Evolutionary conservation across 2,329 filamentous ascomycete species (phyloP).

Genomic region (Capronia epimyces): DNA sequence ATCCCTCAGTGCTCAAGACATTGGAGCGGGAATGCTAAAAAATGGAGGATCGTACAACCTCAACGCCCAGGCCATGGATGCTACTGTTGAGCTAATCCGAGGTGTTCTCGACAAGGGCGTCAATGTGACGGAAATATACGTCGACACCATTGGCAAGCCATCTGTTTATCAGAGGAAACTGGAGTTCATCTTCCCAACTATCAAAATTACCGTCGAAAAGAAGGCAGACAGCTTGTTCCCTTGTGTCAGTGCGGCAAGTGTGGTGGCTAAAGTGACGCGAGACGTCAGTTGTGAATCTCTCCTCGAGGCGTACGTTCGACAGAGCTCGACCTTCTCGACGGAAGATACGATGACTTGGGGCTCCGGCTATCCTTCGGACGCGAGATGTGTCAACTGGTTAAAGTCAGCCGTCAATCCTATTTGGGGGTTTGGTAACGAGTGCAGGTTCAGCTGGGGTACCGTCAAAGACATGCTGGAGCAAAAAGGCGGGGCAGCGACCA

Average conservation of each 20-base stretch:
- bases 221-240: slow-evolving; percentile 93
- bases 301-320: slow-evolving; percentile 52
- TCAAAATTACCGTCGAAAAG: slow-evolving; percentile 70
- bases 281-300: slow-evolving; percentile 82
- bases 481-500: slow-evolving; percentile 56
- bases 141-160: slow-evolving; percentile 87
- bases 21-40: slow-evolving; percentile 70
- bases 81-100: slow-evolving; percentile 75
- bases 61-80: slow-evolving; percentile 92
- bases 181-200: slow-evolving; percentile 73
- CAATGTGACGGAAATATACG: slow-evolving; percentile 82
- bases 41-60: slow-evolving; percentile 67
- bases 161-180: slow-evolving; percentile 77
- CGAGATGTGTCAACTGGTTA: slow-evolving; percentile 73
- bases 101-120: slow-evolving; percentile 71
- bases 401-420: slow-evolving; percentile 81
- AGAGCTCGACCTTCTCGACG: slow-evolving; percentile 20
- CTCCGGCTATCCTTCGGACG: slow-evolving; percentile 88
- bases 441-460: slow-evolving; percentile 92
- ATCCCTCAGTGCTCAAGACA: slow-evolving; percentile 76
- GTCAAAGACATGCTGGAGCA: slow-evolving; percentile 83
- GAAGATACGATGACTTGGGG: slow-evolving; percentile 61
- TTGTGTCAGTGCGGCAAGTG: slow-evolving; percentile 85
- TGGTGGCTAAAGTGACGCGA: slow-evolving; percentile 92
- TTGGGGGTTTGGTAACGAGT: slow-evolving; percentile 93